phyloP scores from a whole-genome alignment of 441 rosid species.

The Mallotus repandus region DNA sequence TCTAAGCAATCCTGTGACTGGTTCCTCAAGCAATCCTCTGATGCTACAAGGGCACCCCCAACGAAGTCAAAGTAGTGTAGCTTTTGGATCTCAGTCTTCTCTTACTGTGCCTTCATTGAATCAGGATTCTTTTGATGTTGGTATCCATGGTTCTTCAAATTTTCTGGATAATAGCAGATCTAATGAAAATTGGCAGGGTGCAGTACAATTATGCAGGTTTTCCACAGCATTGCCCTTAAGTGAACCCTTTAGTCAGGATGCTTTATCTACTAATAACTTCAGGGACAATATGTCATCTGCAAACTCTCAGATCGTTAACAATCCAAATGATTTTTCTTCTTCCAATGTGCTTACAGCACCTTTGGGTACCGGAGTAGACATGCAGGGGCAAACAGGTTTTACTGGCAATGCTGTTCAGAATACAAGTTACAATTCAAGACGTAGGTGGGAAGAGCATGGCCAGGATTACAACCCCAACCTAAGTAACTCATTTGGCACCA shows the following conservation, averaged over 20 bases:
- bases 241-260: slow-evolving; percentile 36
- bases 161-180: slow-evolving; percentile 46
- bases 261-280: slow-evolving; percentile 30
- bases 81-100: slow-evolving; percentile 51
- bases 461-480: slow-evolving; percentile 31
- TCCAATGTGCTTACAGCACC: slow-evolving; percentile 26
- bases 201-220: slow-evolving; percentile 41
- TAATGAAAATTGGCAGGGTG: slow-evolving; percentile 45
- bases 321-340: slow-evolving; percentile 39
- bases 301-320: slow-evolving; percentile 33
- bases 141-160: slow-evolving; percentile 39
- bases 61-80: slow-evolving; percentile 33
- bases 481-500: slow-evolving; percentile 29
- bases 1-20: slow-evolving; percentile 41
- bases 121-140: slow-evolving; percentile 39
- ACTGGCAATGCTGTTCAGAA: slow-evolving; percentile 38
- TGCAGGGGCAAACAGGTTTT: slow-evolving; percentile 40
- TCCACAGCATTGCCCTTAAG: slow-evolving; percentile 40
- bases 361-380: slow-evolving; percentile 37
- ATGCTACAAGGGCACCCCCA: slow-evolving; percentile 39
- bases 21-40: slow-evolving; percentile 41
- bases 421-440: slow-evolving; percentile 32
- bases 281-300: slow-evolving; percentile 31
- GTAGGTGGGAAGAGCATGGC: slow-evolving; percentile 40
- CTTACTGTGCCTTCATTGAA: slow-evolving; percentile 40